Conservation (phyloP, 129 eudicot genomes). For the Calendula officinalis region DNA sequence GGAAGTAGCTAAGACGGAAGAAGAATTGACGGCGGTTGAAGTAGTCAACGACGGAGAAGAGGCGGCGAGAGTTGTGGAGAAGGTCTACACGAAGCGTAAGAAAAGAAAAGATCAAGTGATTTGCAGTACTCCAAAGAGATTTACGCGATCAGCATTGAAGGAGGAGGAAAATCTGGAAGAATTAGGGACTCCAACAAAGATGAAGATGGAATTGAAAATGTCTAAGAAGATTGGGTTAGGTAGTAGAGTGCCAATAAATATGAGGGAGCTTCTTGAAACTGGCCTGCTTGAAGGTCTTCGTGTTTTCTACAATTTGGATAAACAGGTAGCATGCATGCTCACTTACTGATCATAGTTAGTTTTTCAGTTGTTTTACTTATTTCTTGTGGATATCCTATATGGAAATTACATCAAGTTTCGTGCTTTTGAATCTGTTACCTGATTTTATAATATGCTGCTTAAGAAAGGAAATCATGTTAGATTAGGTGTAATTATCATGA, state of each 20-base stretch:
- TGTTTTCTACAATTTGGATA: constrained; percentile 67
- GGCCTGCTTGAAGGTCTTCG: constrained; percentile 84
- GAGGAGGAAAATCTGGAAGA: constrained; percentile 24
- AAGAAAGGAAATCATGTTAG: constrained; percentile 11
- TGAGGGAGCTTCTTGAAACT: constrained; percentile 77
- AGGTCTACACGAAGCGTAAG: constrained; percentile 16
- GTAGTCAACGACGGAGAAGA: constrained; percentile 8
- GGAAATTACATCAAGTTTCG: neutral
- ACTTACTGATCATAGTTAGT: constrained; percentile 6
- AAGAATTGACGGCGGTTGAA: constrained; percentile 12
- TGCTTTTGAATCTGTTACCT: neutral
- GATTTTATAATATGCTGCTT: constrained; percentile 14
- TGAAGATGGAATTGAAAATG: constrained; percentile 57
- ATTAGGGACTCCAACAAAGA: constrained; percentile 37
- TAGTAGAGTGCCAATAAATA: constrained; percentile 51
- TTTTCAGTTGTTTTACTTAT: constrained; percentile 5
- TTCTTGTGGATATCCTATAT: neutral
- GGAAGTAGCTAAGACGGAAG: neutral
- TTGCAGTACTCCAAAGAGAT: constrained; percentile 42
- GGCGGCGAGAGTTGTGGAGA: constrained; percentile 21
- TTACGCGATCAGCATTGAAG: constrained; percentile 69
- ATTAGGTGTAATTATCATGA: neutral
- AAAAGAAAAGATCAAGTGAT: constrained; percentile 9
- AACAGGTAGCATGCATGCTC: constrained; percentile 35
- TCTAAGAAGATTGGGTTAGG: constrained; percentile 52